phyloP scores from a whole-genome alignment of 1,139 yeast species.

The Yamadazyma membranifaciens region DNA sequence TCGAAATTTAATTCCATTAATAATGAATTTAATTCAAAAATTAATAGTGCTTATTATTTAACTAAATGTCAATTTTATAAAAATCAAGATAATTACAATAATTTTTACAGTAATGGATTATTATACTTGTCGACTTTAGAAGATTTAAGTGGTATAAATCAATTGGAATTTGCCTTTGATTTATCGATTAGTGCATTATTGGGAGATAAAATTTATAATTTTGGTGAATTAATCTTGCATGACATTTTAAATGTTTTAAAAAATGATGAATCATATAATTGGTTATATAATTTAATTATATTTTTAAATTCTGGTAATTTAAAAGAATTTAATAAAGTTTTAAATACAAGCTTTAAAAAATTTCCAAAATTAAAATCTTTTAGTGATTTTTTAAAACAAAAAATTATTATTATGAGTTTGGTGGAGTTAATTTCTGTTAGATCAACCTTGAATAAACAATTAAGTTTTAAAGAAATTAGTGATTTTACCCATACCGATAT shows the following conservation, averaged over 20 bases:
- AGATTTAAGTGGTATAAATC: constrained; percentile 27
- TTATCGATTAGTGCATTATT: constrained; percentile 82
- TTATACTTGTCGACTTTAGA: constrained; percentile 53
- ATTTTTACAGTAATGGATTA: constrained; percentile 66
- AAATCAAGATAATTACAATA: constrained; percentile 72
- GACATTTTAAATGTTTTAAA: constrained; percentile 59
- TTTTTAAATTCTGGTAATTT: constrained; percentile 81
- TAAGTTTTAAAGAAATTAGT: constrained; percentile 73
- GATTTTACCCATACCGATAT: constrained; percentile 63
- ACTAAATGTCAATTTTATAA: constrained; percentile 79
- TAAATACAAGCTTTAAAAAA: constrained; percentile 35
- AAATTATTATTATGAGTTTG: constrained; percentile 87
- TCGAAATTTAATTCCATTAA: constrained; percentile 31
- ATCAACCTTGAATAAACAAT: constrained; percentile 69
- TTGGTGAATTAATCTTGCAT: constrained; percentile 91
- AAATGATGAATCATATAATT: constrained; percentile 48
- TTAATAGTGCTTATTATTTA: constrained; percentile 81
- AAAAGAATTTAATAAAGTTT: constrained; percentile 52
- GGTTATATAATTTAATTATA: constrained; percentile 73
- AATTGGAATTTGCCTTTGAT: constrained; percentile 65
- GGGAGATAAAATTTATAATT: constrained; percentile 91
- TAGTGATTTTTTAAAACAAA: constrained; percentile 76
- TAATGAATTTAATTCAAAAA: constrained; percentile 62
- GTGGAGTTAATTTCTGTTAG: constrained; percentile 83
- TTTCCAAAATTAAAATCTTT: constrained; percentile 61